These are phyloP conservation scores for Scedosporium boydii DNA, from an alignment of 2,329 filamentous ascomycete genomes.

Conservation along the genomic window DNA sequence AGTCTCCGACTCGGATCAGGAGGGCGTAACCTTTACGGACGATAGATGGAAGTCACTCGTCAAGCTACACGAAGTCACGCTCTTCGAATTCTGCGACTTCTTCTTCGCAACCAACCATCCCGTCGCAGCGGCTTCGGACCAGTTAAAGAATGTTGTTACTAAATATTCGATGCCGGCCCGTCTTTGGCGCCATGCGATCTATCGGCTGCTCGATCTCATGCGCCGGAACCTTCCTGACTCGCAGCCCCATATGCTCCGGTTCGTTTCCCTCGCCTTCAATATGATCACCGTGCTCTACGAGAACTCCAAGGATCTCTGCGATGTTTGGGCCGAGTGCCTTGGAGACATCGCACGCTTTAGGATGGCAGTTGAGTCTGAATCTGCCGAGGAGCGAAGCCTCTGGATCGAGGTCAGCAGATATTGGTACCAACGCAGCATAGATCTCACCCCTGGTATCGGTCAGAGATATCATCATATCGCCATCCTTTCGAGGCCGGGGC, in stretches of 20 bases:
- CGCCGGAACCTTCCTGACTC: conserved; percentile 65
- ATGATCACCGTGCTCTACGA: conserved; percentile 85
- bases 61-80: conserved; percentile 65
- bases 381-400: conserved; percentile 62
- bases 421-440: conserved; percentile 79
- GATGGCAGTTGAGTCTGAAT: conserved; percentile 85
- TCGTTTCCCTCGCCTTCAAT: conserved; percentile 84
- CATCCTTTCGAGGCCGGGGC: conserved; percentile 61
- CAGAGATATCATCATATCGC: conserved; percentile 83
- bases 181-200: conserved; percentile 92
- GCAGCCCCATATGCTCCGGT: conserved; percentile 81
- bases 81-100: conserved; percentile 79
- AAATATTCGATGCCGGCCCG: conserved; percentile 88
- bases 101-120: conserved; percentile 84
- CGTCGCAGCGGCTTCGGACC: conserved; percentile 48
- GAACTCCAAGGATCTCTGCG: conserved; percentile 70
- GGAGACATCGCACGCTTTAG: conserved; percentile 74
- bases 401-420: conserved; percentile 73
- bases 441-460: conserved; percentile 65
- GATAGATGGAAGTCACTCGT: conserved; percentile 82
- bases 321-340: conserved; percentile 89
- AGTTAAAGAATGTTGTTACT: conserved; percentile 57
- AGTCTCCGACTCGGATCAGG: neutral
- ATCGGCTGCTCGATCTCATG: conserved; percentile 70
- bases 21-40: conserved; percentile 38